Base-by-base conservation (phyloP, 257 asterid genomes). In the Nicotiana undulata region DNA sequence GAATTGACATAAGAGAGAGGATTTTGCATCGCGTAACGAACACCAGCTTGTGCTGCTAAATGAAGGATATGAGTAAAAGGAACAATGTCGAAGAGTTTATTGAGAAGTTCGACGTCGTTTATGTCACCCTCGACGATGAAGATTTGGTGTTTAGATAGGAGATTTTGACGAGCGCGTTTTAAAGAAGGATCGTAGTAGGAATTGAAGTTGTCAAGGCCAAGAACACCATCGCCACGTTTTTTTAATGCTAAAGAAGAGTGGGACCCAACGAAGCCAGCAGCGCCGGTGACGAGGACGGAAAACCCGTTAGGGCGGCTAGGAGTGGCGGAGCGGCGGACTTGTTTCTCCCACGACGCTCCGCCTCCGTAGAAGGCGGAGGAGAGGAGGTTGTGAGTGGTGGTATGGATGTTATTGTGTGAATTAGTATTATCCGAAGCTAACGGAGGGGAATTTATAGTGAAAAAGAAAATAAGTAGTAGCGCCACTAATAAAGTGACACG, bases 1-100 rank as follows among this genome's bases (percentile, higher is more conserved):
- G 98, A 93, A 46, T 72, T 83, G 2, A 95, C 86, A 24, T 95
- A 95, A 0, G 99, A 95, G 9, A 90, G 84, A 0, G 99, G 99
- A 17, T 95, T 95, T 74, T 91, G 91, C 99, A 95, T 95, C 24
- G 99, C 99, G 89, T 95, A 95, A n/a, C 98, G 91, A 2, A 95
- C 98, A 2, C 98, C 98, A 49, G 98, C 98, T 20, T 95, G 98
- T 0, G 99, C 99, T 9, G 99, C 99, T 16, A 95, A 60, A 85
- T 95, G 99, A 3, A 95, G 92, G 22, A 95, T 22, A 70, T 95
- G 98, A 1, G 89, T 81, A 61, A 95, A 93, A 0, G 98, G 98
- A 1, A 92, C 99, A 51, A 95, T 88, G 81, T 95, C 98, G 85
- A 93, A 95, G 0, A 95, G 79, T 24, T 95, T 95, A 20, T 18